phyloP scores from a whole-genome alignment of 768 basidiomycete species.

The Dentipellis fragilis region DNA sequence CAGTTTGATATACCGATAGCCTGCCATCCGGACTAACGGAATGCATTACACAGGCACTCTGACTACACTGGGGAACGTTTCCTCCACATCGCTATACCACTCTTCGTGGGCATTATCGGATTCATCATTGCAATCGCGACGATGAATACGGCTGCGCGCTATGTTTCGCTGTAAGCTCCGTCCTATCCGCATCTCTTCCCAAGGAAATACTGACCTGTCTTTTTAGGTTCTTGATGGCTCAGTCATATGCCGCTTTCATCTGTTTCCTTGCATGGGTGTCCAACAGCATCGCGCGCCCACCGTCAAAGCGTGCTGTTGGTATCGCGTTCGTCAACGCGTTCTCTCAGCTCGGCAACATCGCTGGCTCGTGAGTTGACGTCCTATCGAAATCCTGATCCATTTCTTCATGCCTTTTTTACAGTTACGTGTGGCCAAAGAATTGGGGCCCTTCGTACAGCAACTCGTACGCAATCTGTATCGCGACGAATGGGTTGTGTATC shows the following conservation, averaged over 20 bases:
- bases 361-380: constrained; percentile 48
- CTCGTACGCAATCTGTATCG: constrained; percentile 68
- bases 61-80: constrained; percentile 66
- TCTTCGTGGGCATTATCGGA: constrained; percentile 52
- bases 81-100: constrained; percentile 46
- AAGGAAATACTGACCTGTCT: background rate
- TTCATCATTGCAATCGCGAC: constrained; percentile 57
- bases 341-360: constrained; percentile 73
- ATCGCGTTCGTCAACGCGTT: constrained; percentile 75
- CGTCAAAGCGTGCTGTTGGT: constrained; percentile 76
- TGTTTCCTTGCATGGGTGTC: constrained; percentile 46
- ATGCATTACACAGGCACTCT: constrained; percentile 39
- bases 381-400: background rate
- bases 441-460: constrained; percentile 67
- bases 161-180: constrained; percentile 45
- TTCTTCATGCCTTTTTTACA: constrained; percentile 10
- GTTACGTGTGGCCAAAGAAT: constrained; percentile 54
- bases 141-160: constrained; percentile 50
- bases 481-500: constrained; percentile 34
- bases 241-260: constrained; percentile 63
- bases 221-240: constrained; percentile 62
- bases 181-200: no score
- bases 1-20: constrained; percentile 1
- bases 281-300: constrained; percentile 57
- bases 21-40: background rate